Conservation (phyloP, 257 asterid species). For the Salvia hispanica region DNA sequence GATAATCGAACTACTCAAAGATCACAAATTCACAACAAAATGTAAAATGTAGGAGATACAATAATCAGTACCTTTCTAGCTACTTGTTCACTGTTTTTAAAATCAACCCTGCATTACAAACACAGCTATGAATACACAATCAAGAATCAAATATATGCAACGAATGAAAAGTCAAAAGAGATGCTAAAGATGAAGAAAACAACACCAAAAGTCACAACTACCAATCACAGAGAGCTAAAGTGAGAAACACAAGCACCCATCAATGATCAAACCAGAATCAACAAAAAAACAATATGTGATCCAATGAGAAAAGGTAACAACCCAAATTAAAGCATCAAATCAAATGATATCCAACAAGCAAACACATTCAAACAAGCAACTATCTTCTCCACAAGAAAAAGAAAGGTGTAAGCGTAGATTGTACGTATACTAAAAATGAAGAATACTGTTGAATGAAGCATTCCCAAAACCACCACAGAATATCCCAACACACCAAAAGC, state of each 20-base stretch:
- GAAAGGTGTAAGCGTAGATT: constrained; percentile 32
- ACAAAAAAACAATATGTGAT: constrained; percentile 20
- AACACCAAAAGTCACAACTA: neutral
- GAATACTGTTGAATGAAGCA: constrained; percentile 57
- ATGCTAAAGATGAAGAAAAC: neutral
- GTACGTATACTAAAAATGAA: constrained; percentile 36
- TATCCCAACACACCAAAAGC: constrained; percentile 46
- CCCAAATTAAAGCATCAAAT: constrained; percentile 29
- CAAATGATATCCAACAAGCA: constrained; percentile 33
- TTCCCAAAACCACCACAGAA: constrained; percentile 49
- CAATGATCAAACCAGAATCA: constrained; percentile 2
- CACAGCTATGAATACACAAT: constrained; percentile 21
- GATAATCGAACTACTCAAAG: constrained; percentile 40
- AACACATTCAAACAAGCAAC: constrained; percentile 34
- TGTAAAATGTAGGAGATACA: neutral
- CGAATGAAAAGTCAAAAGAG: neutral
- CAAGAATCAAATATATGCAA: constrained; percentile 11
- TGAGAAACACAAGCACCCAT: neutral
- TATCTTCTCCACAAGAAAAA: constrained; percentile 18
- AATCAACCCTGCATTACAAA: constrained; percentile 53
- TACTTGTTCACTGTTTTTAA: constrained; percentile 42
- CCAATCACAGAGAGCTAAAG: neutral
- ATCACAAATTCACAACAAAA: neutral
- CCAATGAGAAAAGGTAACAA: neutral
- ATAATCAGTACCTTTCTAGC: constrained; percentile 31